Conservation (phyloP, 2,329 filamentous ascomycete species). For the Ilyonectria mors-panacis region DNA sequence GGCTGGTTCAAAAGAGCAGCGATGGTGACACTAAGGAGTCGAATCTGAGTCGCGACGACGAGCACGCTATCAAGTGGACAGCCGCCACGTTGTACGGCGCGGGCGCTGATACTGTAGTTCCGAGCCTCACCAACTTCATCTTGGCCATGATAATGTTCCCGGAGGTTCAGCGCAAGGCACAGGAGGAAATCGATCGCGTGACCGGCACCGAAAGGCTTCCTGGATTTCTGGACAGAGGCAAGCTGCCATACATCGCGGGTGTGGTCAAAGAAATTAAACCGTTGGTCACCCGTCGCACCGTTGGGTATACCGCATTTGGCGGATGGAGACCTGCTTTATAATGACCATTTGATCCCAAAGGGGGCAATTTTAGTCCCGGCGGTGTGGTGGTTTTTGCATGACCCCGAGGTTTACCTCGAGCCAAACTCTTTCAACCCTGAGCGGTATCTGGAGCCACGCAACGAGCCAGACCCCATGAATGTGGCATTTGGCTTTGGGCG, state of each 20-base stretch:
- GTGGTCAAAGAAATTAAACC: conserved; percentile 46
- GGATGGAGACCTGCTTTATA: conserved; percentile 42
- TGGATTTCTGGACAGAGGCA: conserved; percentile 38
- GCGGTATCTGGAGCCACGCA: conserved; percentile 22
- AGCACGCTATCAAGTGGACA: no score
- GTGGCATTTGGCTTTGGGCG: conserved; percentile 56
- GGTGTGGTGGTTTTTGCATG: conserved; percentile 62
- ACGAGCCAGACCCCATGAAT: conserved; percentile 48
- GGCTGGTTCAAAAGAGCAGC: conserved; percentile 35
- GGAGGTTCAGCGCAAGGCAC: conserved; percentile 37
- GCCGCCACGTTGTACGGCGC: no score
- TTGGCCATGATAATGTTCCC: conserved; percentile 39
- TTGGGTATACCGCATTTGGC: conserved; percentile 56
- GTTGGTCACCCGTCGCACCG: conserved; percentile 48
- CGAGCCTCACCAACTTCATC: conserved; percentile 13
- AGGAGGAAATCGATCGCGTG: conserved; percentile 40
- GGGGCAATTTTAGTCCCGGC: conserved; percentile 35
- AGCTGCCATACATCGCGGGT: conserved; percentile 47
- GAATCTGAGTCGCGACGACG: no score
- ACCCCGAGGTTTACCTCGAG: conserved; percentile 74
- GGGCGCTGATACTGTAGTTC: no score
- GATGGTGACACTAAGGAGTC: background rate
- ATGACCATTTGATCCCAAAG: conserved; percentile 41
- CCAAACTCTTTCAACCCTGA: conserved; percentile 49
- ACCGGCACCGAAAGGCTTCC: conserved; percentile 48